phyloP scores from a whole-genome alignment of 768 basidiomycete genomes.

The Daedaleopsis sinensis region DNA sequence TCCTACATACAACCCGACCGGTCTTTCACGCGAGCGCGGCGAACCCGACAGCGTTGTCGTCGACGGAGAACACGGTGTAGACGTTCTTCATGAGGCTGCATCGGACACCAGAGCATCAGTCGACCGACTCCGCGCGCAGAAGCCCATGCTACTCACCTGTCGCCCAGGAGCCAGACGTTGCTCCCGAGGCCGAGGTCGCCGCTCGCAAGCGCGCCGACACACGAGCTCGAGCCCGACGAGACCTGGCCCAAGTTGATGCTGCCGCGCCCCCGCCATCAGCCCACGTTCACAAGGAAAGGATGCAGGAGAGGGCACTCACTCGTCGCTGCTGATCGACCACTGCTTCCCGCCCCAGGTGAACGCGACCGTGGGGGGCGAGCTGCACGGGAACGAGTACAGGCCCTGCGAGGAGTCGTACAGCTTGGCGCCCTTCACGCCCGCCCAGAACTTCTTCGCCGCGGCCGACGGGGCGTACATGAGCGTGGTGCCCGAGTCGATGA shows the following conservation, averaged over 20 bases:
- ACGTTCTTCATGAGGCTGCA: constrained; percentile 4
- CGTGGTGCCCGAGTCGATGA: constrained; percentile 33
- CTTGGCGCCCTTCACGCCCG: constrained; percentile 29
- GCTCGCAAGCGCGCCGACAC: constrained; percentile 7
- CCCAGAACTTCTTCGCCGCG: constrained; percentile 30
- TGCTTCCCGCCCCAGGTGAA: constrained; percentile 24
- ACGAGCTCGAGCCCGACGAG: background rate
- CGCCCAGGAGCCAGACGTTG: constrained; percentile 16
- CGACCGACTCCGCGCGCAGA: background rate
- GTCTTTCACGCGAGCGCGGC: background rate
- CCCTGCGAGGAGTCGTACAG: constrained; percentile 11
- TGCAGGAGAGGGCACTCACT: background rate
- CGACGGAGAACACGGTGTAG: constrained; percentile 22
- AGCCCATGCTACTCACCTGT: constrained; percentile 9
- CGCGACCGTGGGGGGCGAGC: constrained; percentile 15
- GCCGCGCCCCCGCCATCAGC: background rate
- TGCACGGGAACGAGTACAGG: constrained; percentile 19
- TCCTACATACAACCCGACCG: background rate
- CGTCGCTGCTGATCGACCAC: constrained; percentile 14
- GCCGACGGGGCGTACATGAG: constrained; percentile 29
- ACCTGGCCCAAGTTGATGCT: constrained; percentile 22
- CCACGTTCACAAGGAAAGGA: background rate
- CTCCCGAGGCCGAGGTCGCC: background rate
- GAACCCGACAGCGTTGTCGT: constrained; percentile 14
- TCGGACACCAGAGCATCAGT: constrained; percentile 1